Evolutionary conservation across 768 basidiomycete genomes (phyloP).

Genomic region (Psilocybe sp.): DNA sequence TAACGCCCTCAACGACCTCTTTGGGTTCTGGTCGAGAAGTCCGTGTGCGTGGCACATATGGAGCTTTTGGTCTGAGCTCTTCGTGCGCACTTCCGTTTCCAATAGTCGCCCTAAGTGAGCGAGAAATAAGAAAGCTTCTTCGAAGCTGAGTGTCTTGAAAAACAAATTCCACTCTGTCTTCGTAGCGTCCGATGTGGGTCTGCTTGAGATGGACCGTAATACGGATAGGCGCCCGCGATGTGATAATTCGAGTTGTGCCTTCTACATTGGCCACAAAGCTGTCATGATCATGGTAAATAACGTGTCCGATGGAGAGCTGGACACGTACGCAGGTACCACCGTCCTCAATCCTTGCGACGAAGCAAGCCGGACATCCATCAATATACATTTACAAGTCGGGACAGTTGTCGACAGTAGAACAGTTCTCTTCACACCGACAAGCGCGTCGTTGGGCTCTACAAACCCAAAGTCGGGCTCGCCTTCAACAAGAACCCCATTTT

Average conservation of each 20-base stretch:
- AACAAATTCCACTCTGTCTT: slow-evolving; percentile 50
- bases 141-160: slow-evolving; percentile 44
- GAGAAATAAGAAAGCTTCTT: slow-evolving; percentile 47
- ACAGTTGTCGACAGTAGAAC: slow-evolving; percentile 26
- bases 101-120: slow-evolving; percentile 40
- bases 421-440: slow-evolving; percentile 15
- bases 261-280: slow-evolving; percentile 9
- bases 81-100: slow-evolving; percentile 46
- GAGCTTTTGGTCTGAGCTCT: slow-evolving; percentile 38
- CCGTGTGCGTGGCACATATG: slow-evolving; percentile 42
- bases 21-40: slow-evolving; percentile 22
- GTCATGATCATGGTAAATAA: too few species aligned
- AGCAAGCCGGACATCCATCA: slow-evolving; percentile 25
- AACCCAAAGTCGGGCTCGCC: slow-evolving; percentile 50
- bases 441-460: slow-evolving; percentile 37
- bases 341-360: slow-evolving; percentile 25
- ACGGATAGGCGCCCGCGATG: slow-evolving; percentile 17
- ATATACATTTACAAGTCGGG: slow-evolving; percentile 24
- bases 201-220: slow-evolving; percentile 34
- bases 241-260: slow-evolving; percentile 18
- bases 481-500: slow-evolving; percentile 44
- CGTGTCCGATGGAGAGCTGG: too few species aligned
- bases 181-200: slow-evolving; percentile 40
- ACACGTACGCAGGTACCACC: slow-evolving; percentile 22
- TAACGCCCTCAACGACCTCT: slow-evolving; percentile 41